phyloP scores from a whole-genome alignment of 306 rosid genomes.

The Clitoria ternatea region DNA sequence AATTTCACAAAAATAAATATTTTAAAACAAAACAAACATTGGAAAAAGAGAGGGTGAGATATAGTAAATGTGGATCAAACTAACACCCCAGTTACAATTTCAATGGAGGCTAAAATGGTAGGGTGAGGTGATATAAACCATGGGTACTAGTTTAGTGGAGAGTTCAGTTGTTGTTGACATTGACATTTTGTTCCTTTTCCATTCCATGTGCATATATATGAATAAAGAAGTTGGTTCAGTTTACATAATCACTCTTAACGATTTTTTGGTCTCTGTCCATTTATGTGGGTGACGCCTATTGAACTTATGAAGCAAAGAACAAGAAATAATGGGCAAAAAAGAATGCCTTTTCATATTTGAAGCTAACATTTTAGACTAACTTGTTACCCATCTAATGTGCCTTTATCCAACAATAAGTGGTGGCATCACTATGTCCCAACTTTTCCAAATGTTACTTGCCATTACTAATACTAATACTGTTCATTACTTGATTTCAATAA shows the following conservation, averaged over 20 bases:
- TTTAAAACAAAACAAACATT: too few species aligned
- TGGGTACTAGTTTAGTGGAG: too few species aligned
- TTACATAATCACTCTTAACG: neutral
- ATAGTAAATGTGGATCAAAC: too few species aligned
- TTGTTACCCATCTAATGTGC: neutral
- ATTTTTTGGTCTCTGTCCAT: neutral
- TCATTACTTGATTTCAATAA: neutral
- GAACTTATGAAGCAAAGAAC: neutral
- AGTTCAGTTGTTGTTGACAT: neutral
- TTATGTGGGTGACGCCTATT: neutral
- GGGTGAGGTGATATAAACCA: too few species aligned
- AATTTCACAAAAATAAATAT: too few species aligned
- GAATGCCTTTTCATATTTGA: neutral
- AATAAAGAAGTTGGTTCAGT: neutral
- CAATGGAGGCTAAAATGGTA: too few species aligned
- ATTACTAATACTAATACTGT: neutral
- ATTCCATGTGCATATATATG: neutral
- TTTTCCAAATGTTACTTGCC: neutral
- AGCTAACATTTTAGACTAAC: neutral
- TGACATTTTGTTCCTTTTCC: neutral
- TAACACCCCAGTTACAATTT: too few species aligned
- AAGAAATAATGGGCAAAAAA: neutral
- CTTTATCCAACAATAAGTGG: slow-evolving; percentile 30
- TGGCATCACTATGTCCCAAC: slow-evolving; percentile 21
- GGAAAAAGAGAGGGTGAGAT: too few species aligned